phyloP scores from a whole-genome alignment of 768 basidiomycete genomes.

The Termitomyces bulborhizus region DNA sequence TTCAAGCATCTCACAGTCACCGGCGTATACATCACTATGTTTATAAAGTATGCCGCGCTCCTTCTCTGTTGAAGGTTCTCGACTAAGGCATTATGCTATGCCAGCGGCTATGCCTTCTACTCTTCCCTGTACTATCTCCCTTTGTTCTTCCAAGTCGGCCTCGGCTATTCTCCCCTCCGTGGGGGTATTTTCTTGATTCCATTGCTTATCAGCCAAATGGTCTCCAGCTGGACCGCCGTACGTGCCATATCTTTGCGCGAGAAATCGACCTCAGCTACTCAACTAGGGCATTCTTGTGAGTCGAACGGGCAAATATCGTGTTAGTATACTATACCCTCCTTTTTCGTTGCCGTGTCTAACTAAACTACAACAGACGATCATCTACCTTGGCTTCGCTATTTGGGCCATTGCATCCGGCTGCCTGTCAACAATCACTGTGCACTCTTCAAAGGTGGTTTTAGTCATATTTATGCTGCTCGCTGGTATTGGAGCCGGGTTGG shows the following conservation, averaged over 20 bases:
- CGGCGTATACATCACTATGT: conserved; percentile 65
- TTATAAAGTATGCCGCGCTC: conserved; percentile 44
- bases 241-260: conserved; percentile 12
- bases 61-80: not conserved
- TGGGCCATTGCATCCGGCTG: conserved; percentile 70
- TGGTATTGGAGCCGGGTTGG: conserved; percentile 57
- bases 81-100: conserved; percentile 2
- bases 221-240: conserved; percentile 49
- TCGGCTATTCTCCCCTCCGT: conserved; percentile 60
- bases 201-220: conserved; percentile 57
- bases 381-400: conserved; percentile 57
- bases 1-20: conserved; percentile 62
- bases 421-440: conserved; percentile 53
- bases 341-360: not conserved
- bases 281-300: conserved; percentile 54
- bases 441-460: conserved; percentile 41
- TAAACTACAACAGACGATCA: conserved; percentile 33
- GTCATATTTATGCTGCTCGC: conserved; percentile 57
- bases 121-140: conserved; percentile 68
- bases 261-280: not conserved
- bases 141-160: conserved; percentile 68
- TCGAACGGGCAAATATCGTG: conserved; percentile 58
- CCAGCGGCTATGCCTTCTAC: conserved; percentile 55
- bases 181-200: conserved; percentile 60
- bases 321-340: conserved; percentile 8